These are phyloP conservation scores for Podospora pseudocomata DNA, from an alignment of 495 filamentous ascomycete species.

Conservation along the genomic window DNA sequence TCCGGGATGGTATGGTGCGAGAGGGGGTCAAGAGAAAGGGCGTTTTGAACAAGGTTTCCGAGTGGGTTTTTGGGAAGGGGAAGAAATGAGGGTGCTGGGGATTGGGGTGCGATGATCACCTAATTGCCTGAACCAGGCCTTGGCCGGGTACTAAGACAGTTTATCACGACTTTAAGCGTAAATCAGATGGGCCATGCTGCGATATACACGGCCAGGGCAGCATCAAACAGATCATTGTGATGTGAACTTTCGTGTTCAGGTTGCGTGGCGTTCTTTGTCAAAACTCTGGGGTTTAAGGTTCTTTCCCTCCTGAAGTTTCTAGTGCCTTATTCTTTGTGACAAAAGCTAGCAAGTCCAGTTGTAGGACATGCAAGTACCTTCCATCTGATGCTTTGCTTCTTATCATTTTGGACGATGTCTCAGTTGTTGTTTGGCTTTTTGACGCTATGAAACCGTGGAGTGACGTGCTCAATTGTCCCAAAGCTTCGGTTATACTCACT, in stretches of 20 bases:
- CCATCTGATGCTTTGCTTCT: background rate
- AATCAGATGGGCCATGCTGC: no score
- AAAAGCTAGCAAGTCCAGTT: background rate
- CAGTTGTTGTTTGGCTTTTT: background rate
- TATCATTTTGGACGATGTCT: background rate
- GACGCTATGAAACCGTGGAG: background rate
- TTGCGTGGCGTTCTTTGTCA: no score
- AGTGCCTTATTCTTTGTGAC: background rate
- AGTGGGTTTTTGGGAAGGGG: background rate
- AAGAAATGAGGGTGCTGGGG: background rate
- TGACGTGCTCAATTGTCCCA: background rate
- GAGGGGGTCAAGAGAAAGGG: background rate
- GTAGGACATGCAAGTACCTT: background rate
- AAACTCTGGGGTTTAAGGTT: no score
- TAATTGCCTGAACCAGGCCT: background rate
- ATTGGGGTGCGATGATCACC: background rate
- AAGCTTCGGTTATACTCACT: background rate
- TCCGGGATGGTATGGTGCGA: background rate
- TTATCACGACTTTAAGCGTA: no score
- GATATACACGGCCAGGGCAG: no score
- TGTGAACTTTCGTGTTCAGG: no score
- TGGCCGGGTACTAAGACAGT: no score
- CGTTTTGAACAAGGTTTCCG: background rate
- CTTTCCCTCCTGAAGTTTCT: no score
- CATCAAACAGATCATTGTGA: no score